Evolutionary conservation across 371 early-diverging fungal genomes (phyloP).

Genomic region (Mucor plumbeus): DNA sequence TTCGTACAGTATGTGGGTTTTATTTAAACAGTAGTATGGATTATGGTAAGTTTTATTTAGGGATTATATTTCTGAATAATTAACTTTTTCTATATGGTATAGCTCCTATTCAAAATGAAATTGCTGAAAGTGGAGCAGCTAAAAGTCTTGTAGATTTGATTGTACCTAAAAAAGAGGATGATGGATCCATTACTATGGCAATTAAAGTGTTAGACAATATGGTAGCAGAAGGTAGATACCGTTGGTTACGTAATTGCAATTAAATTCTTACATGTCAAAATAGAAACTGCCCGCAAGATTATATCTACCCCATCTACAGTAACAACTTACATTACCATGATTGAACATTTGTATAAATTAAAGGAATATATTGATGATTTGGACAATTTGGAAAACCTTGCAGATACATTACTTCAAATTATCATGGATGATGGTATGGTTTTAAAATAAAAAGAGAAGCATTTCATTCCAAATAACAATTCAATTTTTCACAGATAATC

Average conservation of each 20-base stretch:
- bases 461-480: neutral
- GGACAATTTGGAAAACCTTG: conserved; percentile 37
- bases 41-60: conserved; percentile 58
- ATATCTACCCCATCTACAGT: conserved; percentile 23
- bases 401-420: conserved; percentile 43
- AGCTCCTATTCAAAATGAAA: conserved; percentile 55
- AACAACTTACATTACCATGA: conserved; percentile 27
- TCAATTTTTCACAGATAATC: conserved; percentile 31
- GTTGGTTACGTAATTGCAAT: no score
- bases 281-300: conserved; percentile 21
- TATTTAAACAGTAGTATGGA: conserved; percentile 79
- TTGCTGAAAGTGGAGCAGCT: conserved; percentile 45
- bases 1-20: conserved; percentile 70
- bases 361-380: conserved; percentile 31
- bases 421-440: conserved; percentile 49
- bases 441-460: neutral
- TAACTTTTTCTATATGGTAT: neutral
- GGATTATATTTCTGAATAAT: neutral
- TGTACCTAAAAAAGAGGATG: conserved; percentile 35
- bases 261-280: neutral
- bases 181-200: conserved; percentile 37
- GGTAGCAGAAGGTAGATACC: conserved; percentile 34
- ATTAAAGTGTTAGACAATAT: conserved; percentile 42
- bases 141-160: conserved; percentile 42
- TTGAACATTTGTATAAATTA: conserved; percentile 35